Conservation (phyloP, 495 filamentous ascomycete genomes). For the Pseudotulostoma volvatum region DNA sequence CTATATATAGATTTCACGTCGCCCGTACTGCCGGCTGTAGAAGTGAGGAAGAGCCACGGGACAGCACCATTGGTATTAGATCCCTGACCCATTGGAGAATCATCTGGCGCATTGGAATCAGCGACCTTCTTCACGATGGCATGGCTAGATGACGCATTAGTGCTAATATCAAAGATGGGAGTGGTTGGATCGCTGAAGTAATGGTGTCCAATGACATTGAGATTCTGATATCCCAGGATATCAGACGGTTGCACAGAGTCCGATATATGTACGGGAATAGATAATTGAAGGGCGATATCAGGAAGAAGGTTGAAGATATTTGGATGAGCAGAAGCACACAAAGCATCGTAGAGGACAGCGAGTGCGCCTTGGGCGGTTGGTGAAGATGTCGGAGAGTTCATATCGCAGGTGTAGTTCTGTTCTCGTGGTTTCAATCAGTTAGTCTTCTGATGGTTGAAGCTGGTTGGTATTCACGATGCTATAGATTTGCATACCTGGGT, state of each 20-base stretch:
- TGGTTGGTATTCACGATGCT: neutral
- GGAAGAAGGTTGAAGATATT: constrained; percentile 97
- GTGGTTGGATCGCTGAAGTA: constrained; percentile 49
- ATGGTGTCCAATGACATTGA: constrained; percentile 58
- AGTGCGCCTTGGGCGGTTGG: constrained; percentile 58
- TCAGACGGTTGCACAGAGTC: constrained; percentile 24
- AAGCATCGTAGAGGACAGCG: constrained; percentile 73
- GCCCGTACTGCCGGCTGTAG: constrained; percentile 36
- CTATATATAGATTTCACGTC: constrained; percentile 65
- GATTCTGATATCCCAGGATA: constrained; percentile 13
- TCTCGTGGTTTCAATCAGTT: neutral
- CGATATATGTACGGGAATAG: constrained; percentile 21
- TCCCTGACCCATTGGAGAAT: neutral
- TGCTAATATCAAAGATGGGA: constrained; percentile 65
- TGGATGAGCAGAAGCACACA: constrained; percentile 86
- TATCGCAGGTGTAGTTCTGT: constrained; percentile 79
- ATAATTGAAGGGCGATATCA: constrained; percentile 33
- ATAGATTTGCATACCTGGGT: constrained; percentile 31
- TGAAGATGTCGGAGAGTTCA: constrained; percentile 32
- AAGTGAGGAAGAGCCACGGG: constrained; percentile 29
- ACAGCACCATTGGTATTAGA: constrained; percentile 42
- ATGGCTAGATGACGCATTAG: constrained; percentile 40
- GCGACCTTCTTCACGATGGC: constrained; percentile 42
- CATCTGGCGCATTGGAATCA: constrained; percentile 37
- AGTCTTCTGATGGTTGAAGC: neutral